Base-by-base conservation (phyloP, 2,329 filamentous ascomycete genomes). In the Fusarium concolor region DNA sequence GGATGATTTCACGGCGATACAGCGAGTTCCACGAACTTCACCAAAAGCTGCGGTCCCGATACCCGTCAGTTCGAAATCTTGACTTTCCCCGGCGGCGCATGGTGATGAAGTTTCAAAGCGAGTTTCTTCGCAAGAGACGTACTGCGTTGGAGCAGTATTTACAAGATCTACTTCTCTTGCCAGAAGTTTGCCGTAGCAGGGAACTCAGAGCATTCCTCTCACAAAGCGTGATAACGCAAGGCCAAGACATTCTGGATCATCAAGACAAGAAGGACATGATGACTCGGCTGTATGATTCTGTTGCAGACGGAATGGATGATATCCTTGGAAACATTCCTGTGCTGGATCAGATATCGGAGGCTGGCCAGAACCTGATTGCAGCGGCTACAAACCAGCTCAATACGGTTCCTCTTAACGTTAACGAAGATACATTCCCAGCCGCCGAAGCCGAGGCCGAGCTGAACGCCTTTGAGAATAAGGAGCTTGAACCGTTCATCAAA, bases 11-110 rank as follows among this genome's bases (percentile, higher is more conserved):
- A n/a, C 88, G 95, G 57, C 88, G 96, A 69, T 99, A 99, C 77
- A 97, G 94, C 80, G 95, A 98, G 78, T 99, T 99, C 74, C 94
- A 97, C 73, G 94, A 97, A 67, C 87, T 99, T 18, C 93, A 99
- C 76, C 96, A 97, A 76, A 91, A 91, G 56, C 85, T 99, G 26
- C 90, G 96, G 53, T 86, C 90, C 38, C 89, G 91, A 65, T 99
- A 97, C 74, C 90, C 94, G 0, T 94, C 93, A 17, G 94, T 98
- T 17, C 89, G 94, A 47, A 89, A 93, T 69, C 86, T 99, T 4
- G 95, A 98, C 72, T 98, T 99, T 75, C 96, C 96, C 2, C 87
- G 95, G 18, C 88, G 96, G 37, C 91, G 96, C 62, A 90, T 98
- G 81, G 92, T 99, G 52, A 94, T 98, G 89, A 98, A 97, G 75